phyloP scores from a whole-genome alignment of 1,139 yeast genomes.

The Hansenula lynferdii region DNA sequence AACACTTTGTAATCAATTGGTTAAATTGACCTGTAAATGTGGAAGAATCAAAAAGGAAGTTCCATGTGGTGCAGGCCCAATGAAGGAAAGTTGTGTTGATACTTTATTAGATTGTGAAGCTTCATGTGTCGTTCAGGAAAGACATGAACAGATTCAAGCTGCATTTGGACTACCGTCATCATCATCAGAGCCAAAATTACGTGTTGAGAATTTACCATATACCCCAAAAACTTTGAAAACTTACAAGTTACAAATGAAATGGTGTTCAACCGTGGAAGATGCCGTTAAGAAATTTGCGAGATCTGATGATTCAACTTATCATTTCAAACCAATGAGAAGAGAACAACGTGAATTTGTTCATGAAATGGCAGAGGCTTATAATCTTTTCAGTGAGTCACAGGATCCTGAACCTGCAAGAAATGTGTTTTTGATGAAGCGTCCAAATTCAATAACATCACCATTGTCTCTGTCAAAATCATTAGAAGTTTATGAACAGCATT shows the following conservation, averaged over 20 bases:
- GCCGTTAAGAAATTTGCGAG: constrained; percentile 45
- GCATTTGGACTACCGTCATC: constrained; percentile 42
- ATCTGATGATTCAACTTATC: constrained; percentile 35
- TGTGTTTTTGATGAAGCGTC: constrained; percentile 50
- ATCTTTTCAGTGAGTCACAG: constrained; percentile 65
- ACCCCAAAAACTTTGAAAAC: constrained; percentile 25
- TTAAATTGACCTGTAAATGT: constrained; percentile 57
- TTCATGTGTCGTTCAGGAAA: constrained; percentile 55
- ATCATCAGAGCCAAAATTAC: constrained; percentile 20
- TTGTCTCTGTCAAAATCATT: constrained; percentile 24
- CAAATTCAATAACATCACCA: constrained; percentile 28
- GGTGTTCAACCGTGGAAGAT: constrained; percentile 64
- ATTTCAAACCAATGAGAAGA: constrained; percentile 69
- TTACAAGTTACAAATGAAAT: constrained; percentile 38
- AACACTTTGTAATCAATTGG: constrained; percentile 45
- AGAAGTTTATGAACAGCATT: constrained; percentile 26
- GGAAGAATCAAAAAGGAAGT: constrained; percentile 45
- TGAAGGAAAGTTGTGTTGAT: constrained; percentile 17
- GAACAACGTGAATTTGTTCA: constrained; percentile 72
- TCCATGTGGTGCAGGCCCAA: constrained; percentile 49
- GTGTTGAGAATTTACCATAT: constrained; percentile 25
- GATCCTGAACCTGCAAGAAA: constrained; percentile 79
- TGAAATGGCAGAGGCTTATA: constrained; percentile 55
- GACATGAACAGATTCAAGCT: constrained; percentile 58
- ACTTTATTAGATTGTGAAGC: constrained; percentile 55